phyloP scores from a whole-genome alignment of 2,329 filamentous ascomycete species.

The Penicillium sp. region DNA sequence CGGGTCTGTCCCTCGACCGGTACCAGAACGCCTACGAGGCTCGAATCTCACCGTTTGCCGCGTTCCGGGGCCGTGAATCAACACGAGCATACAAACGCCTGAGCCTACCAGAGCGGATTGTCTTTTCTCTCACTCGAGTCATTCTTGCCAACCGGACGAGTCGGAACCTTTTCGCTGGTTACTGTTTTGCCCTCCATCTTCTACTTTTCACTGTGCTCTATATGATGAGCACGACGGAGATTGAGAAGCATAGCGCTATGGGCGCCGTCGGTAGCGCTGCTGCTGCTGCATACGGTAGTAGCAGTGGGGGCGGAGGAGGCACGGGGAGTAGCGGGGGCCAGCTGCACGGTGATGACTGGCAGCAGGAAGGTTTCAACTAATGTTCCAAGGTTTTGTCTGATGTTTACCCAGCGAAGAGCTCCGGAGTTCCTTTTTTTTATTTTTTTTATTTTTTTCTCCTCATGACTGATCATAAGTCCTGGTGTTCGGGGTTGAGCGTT shows the following conservation, averaged over 20 bases:
- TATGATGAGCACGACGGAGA: conserved; percentile 70
- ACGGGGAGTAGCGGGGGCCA: conserved; percentile 31
- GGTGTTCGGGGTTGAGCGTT: conserved; percentile 12
- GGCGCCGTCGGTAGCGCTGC: conserved; percentile 48
- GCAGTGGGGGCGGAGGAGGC: conserved; percentile 16
- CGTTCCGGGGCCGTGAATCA: conserved; percentile 90
- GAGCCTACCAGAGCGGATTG: conserved; percentile 83
- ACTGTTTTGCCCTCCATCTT: conserved; percentile 84
- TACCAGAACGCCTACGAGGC: conserved; percentile 93
- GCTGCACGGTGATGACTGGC: conserved; percentile 57
- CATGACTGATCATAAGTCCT: conserved; percentile 7
- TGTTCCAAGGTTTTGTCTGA: conserved; percentile 1
- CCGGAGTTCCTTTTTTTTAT: conserved; percentile 13
- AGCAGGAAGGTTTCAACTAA: conserved; percentile 58
- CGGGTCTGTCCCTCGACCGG: conserved; percentile 71
- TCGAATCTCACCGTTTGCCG: conserved; percentile 92
- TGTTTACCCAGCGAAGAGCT: conserved; percentile 19
- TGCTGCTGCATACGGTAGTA: conserved; percentile 36
- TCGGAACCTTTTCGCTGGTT: conserved; percentile 88
- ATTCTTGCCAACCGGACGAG: conserved; percentile 86
- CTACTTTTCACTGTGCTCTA: conserved; percentile 85
- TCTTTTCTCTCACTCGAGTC: conserved; percentile 87
- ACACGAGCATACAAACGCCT: conserved; percentile 88
- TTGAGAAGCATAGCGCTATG: conserved; percentile 60
- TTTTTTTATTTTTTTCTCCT: background rate